phyloP scores from a whole-genome alignment of 2,329 filamentous ascomycete species.

The Eurotiales sp. region DNA sequence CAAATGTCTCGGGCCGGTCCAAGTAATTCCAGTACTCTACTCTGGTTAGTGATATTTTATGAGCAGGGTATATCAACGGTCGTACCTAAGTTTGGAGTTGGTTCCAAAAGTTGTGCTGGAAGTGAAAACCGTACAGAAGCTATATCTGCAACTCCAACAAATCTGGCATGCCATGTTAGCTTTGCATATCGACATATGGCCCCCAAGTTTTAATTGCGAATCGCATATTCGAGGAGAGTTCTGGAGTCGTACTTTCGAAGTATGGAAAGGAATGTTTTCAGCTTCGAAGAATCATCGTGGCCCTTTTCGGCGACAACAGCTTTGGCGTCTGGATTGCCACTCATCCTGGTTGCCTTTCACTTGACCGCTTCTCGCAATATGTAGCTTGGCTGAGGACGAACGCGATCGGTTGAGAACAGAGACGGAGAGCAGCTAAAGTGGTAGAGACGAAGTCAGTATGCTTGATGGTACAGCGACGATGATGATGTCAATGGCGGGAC shows the following conservation, averaged over 20 bases:
- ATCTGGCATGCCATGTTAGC: conserved; percentile 52
- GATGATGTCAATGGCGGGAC: not conserved
- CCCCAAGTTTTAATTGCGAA: too few species aligned
- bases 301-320: conserved; percentile 48
- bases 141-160: conserved; percentile 93
- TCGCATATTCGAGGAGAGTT: too few species aligned
- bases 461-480: not conserved
- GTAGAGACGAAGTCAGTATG: not conserved
- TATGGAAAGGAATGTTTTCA: conserved; percentile 83
- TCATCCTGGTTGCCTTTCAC: not conserved
- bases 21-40: conserved; percentile 98
- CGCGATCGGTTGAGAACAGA: not conserved
- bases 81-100: conserved; percentile 80
- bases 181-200: conserved; percentile 4
- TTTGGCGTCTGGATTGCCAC: conserved; percentile 6
- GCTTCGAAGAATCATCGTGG: conserved; percentile 77
- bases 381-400: not conserved
- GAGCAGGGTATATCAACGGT: not conserved
- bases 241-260: conserved; percentile 68
- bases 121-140: conserved; percentile 94
- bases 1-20: conserved; percentile 88
- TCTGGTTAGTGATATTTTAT: not conserved
- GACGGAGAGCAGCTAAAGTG: not conserved
- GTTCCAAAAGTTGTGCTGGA: conserved; percentile 90
- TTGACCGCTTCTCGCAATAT: too few species aligned